Evolutionary conservation across 805 yeast genomes (phyloP).

Genomic region (Metschnikowia santaceciliae): DNA sequence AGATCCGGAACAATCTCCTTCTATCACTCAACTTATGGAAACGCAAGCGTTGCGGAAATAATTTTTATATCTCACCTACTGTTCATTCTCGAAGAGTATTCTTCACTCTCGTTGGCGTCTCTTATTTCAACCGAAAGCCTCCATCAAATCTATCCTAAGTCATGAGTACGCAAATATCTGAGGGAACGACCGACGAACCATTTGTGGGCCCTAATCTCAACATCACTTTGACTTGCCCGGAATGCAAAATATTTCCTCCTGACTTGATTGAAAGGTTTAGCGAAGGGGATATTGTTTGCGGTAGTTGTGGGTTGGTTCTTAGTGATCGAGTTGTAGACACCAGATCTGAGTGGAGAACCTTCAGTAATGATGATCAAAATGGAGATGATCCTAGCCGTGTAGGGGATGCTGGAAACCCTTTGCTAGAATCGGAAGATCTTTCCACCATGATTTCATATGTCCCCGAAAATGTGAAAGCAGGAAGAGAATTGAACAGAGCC

Average conservation of each 20-base stretch:
- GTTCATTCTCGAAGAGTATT: not conserved
- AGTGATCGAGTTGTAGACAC: constrained; percentile 92
- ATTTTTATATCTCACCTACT: not conserved
- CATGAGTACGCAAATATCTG: constrained; percentile 12
- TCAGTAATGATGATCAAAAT: constrained; percentile 95
- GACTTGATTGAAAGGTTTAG: constrained; percentile 91
- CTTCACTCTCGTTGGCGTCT: not conserved
- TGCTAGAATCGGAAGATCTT: constrained; percentile 85
- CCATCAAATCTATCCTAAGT: not conserved
- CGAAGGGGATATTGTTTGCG: constrained; percentile 98
- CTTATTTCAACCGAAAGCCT: not conserved
- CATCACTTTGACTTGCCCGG: constrained; percentile 90
- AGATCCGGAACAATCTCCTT: not conserved
- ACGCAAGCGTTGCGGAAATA: not conserved
- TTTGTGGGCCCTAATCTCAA: constrained; percentile 75
- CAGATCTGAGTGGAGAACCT: constrained; percentile 98
- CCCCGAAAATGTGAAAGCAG: constrained; percentile 77
- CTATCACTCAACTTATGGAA: not conserved
- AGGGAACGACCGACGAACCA: constrained; percentile 22
- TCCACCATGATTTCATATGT: constrained; percentile 89
- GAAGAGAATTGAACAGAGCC: constrained; percentile 87
- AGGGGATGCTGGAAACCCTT: constrained; percentile 93
- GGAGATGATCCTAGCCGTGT: constrained; percentile 99
- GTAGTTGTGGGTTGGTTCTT: constrained; percentile 89
- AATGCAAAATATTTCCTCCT: constrained; percentile 93